phyloP scores from a whole-genome alignment of 2,329 filamentous ascomycete species.

The Diaporthe ampelina region DNA sequence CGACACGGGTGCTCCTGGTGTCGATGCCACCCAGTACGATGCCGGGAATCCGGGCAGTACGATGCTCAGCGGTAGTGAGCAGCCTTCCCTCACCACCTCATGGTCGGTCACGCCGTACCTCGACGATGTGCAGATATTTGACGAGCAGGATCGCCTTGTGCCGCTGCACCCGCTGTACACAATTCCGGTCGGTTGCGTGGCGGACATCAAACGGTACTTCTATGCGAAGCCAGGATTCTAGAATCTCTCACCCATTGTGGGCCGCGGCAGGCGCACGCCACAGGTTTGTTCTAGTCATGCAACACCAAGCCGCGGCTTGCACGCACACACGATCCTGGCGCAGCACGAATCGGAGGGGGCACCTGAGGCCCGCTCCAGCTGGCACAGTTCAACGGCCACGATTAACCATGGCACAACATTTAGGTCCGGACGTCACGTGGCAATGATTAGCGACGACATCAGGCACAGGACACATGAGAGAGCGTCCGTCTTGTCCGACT shows the following conservation, averaged over 20 bases:
- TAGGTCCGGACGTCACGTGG: slow-evolving; percentile 40
- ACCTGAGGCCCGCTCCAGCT: slow-evolving; percentile 35
- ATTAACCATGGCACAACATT: slow-evolving; percentile 37
- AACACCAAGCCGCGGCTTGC: background rate
- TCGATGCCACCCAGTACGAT: slow-evolving; percentile 48
- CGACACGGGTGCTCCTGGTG: slow-evolving; percentile 51
- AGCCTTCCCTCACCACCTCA: slow-evolving; percentile 39
- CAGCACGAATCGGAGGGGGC: slow-evolving; percentile 13
- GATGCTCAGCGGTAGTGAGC: background rate
- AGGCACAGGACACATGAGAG: background rate
- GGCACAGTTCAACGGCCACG: slow-evolving; percentile 24
- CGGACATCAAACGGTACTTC: slow-evolving; percentile 76
- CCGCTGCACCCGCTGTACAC: slow-evolving; percentile 88
- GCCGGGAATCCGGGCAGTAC: slow-evolving; percentile 22
- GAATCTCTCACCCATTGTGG: slow-evolving; percentile 3
- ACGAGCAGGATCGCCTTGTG: slow-evolving; percentile 77
- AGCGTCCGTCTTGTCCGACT: background rate
- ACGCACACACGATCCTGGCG: slow-evolving; percentile 26
- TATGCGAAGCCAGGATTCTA: slow-evolving; percentile 70
- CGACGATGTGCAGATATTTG: slow-evolving; percentile 74
- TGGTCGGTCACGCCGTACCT: slow-evolving; percentile 64
- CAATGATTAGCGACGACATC: slow-evolving; percentile 36
- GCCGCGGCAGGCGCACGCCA: slow-evolving; percentile 4
- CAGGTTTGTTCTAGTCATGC: background rate
- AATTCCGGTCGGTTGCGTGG: slow-evolving; percentile 79